Conservation (phyloP, 352 stramenopile species). For the Globisporangium carolinianum region DNA sequence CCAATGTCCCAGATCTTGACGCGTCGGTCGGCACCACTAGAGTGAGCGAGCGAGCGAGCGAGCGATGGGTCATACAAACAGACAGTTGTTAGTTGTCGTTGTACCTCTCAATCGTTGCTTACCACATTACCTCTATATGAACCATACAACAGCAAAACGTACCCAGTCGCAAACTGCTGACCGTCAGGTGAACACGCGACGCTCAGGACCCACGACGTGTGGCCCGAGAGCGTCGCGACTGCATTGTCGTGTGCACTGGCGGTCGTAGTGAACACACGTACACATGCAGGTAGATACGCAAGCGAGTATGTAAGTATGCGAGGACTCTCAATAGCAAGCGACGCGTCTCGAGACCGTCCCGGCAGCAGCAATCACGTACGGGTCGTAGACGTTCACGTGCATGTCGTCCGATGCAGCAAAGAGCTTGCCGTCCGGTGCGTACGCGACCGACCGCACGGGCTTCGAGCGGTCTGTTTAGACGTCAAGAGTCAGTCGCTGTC, state of each 20-base stretch:
- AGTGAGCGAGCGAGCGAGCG: background rate
- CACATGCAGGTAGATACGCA: background rate
- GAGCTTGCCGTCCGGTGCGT: constrained; percentile 79
- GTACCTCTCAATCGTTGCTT: no score
- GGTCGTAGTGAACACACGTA: no score
- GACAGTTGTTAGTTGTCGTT: no score
- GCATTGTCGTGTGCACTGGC: constrained; percentile 58
- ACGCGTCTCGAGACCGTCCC: background rate
- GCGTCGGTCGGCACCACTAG: constrained; percentile 74
- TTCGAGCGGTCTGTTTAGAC: constrained; percentile 72
- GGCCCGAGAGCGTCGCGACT: constrained; percentile 79
- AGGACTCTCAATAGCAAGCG: background rate
- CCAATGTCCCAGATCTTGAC: constrained; percentile 93
- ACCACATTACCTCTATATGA: no score
- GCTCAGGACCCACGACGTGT: constrained; percentile 87
- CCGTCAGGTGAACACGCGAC: constrained; percentile 79
- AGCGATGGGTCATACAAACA: background rate
- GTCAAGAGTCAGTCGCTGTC: background rate
- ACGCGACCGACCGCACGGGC: constrained; percentile 81
- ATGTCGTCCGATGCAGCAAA: constrained; percentile 89
- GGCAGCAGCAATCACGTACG: constrained; percentile 41
- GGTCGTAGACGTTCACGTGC: constrained; percentile 90
- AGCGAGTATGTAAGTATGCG: background rate
- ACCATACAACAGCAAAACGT: constrained; percentile 4
- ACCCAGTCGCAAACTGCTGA: constrained; percentile 84